These are phyloP conservation scores for Boletus coccyginus DNA, from an alignment of 768 basidiomycete genomes.

Conservation along the genomic window DNA sequence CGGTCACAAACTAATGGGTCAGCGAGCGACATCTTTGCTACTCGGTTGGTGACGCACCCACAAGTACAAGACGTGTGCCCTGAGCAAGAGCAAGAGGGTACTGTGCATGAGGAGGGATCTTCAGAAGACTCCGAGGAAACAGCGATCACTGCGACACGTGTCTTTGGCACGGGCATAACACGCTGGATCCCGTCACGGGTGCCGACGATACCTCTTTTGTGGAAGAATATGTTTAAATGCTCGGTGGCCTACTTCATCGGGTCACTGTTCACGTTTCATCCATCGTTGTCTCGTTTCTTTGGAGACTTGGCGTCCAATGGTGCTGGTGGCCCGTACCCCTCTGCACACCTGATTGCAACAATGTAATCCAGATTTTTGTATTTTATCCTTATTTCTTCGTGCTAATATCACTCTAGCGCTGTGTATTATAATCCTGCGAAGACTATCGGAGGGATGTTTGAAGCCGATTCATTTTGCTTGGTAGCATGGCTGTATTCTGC, in stretches of 20 bases:
- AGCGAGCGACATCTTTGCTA: background rate
- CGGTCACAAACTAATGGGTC: slow-evolving; percentile 3
- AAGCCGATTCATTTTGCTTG: slow-evolving; percentile 81
- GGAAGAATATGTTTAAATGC: slow-evolving; percentile 86
- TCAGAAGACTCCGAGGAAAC: slow-evolving; percentile 15
- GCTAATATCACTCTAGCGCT: slow-evolving; percentile 41
- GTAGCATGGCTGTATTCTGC: slow-evolving; percentile 68
- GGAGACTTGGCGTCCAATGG: slow-evolving; percentile 55
- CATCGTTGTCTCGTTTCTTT: slow-evolving; percentile 66
- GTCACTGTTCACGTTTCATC: slow-evolving; percentile 90
- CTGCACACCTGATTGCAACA: slow-evolving; percentile 91
- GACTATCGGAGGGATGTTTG: slow-evolving; percentile 88
- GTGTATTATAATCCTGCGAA: slow-evolving; percentile 95
- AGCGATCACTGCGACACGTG: slow-evolving; percentile 4
- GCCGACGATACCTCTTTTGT: slow-evolving; percentile 46
- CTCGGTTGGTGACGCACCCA: background rate
- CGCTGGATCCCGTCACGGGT: slow-evolving; percentile 17
- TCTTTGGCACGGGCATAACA: background rate
- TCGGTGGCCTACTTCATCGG: slow-evolving; percentile 86
- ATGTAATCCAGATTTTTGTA: slow-evolving; percentile 53
- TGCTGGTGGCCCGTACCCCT: slow-evolving; percentile 57
- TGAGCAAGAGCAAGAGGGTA: background rate
- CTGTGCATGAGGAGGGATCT: slow-evolving; percentile 12
- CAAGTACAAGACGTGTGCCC: background rate
- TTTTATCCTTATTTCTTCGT: too few species aligned